Evolutionary conservation across 192 early-diverging fungal species (phyloP).

Genomic region (Coemansia sp.): DNA sequence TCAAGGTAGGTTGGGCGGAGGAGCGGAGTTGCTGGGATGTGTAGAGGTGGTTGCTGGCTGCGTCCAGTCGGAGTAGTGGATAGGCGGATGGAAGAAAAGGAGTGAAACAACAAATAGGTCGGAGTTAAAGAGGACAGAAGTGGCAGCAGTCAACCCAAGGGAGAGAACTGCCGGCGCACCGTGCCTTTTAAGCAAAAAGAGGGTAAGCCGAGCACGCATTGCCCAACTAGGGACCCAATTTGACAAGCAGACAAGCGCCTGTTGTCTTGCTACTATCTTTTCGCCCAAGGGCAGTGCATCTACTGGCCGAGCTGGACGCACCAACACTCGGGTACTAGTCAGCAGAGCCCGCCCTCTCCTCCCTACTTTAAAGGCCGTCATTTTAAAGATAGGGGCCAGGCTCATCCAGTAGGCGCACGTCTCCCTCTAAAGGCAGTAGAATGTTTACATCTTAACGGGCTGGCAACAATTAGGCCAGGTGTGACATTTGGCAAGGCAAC

Average conservation of each 20-base stretch:
- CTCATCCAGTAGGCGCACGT: background rate
- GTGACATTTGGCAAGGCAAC: background rate
- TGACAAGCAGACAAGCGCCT: background rate
- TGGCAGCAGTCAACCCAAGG: background rate
- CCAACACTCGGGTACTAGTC: constrained; percentile 2
- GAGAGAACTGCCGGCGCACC: background rate
- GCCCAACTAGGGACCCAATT: too few species aligned
- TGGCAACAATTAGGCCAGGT: constrained; percentile 4
- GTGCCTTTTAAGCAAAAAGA: background rate
- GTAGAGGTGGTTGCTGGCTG: constrained; percentile 7
- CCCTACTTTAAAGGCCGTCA: background rate
- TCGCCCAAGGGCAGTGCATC: background rate
- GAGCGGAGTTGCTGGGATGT: background rate
- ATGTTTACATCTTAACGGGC: constrained; percentile 2
- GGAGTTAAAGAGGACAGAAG: background rate
- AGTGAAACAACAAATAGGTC: background rate
- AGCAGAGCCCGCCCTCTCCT: background rate
- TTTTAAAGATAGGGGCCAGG: background rate
- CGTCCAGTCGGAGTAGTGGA: background rate
- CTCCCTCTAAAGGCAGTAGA: constrained; percentile 7
- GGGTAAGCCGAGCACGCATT: too few species aligned
- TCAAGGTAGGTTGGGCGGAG: background rate
- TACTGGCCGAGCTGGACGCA: background rate
- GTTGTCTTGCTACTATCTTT: background rate
- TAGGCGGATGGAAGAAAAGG: background rate